Base-by-base conservation (phyloP, 2,329 filamentous ascomycete genomes). In the Beauveria brongniartii region DNA sequence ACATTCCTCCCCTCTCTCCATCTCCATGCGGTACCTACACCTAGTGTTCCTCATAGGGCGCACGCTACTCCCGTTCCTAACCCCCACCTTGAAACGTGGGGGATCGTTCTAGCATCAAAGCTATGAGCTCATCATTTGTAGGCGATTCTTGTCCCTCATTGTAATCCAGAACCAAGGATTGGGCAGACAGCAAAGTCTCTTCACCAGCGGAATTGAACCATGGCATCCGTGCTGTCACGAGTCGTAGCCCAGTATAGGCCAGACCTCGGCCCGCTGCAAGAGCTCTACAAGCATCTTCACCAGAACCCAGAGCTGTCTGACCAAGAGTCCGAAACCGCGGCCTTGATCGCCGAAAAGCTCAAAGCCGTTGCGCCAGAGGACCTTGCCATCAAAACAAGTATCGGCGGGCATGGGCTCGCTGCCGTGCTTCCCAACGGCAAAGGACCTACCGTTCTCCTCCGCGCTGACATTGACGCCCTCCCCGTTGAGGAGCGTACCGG, bases 401-500 rank as follows among this genome's bases (percentile, higher is more conserved):
- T 88, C 16, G 85, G 85, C 30, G 84, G 84, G 0, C 74, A 82
- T 63, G 85, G 85, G 5, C 69, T 88, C 5, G 80, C 80, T 1
- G 85, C 77, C 0, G 73, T 86, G 1, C 72, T 86, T 4, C 67
- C 68, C 55, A 87, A 88, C 66, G 84, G 83, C 0, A 47, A 67
- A 0, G 84, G 84, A 0, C 76, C 76, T 1, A 85, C 77, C 0
- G 70, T 88, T 1, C 74, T 87, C 0, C 73, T 87, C 0, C 79
- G 85, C 2, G 82, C 85, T 0, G 85, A 88, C 61, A 83, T 86
- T 63, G 85, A 88, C 65, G 85, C 77, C 0, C 72, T 88, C 0
- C 84, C 85, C 0, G 73, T 87, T 0, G 65, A 77, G 60, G 85
- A 88, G 68, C 70, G 74, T 22, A 86, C 83, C 0, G 78, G 76